These are phyloP conservation scores for Penicillium sp. DNA, from an alignment of 2,329 filamentous ascomycete species.

Conservation along the genomic window DNA sequence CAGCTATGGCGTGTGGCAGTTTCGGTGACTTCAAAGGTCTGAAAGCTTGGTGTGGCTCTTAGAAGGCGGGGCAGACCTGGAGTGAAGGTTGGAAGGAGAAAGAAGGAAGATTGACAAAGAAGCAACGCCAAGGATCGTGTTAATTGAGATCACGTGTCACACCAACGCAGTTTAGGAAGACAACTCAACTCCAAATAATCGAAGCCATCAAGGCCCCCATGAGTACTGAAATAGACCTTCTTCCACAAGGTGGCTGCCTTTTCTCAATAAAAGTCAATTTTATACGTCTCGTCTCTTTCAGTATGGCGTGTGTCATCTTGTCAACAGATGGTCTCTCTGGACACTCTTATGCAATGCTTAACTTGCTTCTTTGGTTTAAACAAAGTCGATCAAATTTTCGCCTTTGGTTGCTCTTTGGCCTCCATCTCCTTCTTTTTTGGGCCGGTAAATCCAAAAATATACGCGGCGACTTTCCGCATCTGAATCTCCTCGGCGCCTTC, in stretches of 20 bases:
- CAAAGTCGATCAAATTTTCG: constrained; percentile 13
- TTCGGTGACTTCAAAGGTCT: too few species aligned
- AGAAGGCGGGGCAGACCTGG: neutral
- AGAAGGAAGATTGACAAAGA: neutral
- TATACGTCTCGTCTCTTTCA: too few species aligned
- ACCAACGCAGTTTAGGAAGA: neutral
- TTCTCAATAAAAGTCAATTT: too few species aligned
- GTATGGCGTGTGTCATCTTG: too few species aligned
- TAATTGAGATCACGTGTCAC: neutral
- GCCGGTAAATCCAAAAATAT: constrained; percentile 54
- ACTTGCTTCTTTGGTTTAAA: too few species aligned
- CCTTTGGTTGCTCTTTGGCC: constrained; percentile 1
- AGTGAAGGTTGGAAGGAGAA: neutral
- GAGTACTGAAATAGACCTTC: too few species aligned
- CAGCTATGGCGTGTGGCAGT: neutral
- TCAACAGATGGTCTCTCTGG: too few species aligned
- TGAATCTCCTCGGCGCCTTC: constrained; percentile 68
- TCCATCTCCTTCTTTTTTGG: constrained; percentile 18
- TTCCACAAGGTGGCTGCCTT: too few species aligned
- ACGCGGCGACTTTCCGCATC: constrained; percentile 65
- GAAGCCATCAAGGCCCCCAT: too few species aligned
- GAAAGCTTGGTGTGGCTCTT: neutral
- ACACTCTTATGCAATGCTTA: too few species aligned
- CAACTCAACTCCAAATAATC: too few species aligned
- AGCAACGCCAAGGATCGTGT: neutral